Percentiles rank a stretch among this genome's conserved stretches.
phyloP scores from a whole-genome alignment of 2,329 filamentous ascomycete genomes.

The Shiraia bambusicola region DNA sequence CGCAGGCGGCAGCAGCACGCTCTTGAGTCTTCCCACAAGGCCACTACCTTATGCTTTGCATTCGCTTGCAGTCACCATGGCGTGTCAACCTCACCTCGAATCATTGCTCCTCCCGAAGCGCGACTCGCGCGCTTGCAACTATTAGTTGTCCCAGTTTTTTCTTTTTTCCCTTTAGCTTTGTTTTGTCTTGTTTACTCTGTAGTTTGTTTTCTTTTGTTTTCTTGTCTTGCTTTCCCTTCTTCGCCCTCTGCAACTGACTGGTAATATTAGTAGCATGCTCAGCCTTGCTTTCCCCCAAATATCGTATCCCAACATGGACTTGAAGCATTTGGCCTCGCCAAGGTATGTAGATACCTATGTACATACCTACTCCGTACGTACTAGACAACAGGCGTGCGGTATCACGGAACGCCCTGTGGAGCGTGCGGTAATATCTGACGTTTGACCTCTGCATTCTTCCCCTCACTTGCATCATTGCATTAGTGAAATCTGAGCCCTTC shows the following conservation, averaged over 20 bases:
- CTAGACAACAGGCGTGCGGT: slow-evolving; percentile 29
- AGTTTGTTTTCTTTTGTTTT: too few species aligned
- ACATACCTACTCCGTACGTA: too few species aligned
- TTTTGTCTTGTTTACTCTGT: too few species aligned
- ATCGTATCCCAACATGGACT: slow-evolving; percentile 22
- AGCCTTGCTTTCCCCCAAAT: slow-evolving; percentile 8
- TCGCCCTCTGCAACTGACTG: neutral
- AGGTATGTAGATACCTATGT: slow-evolving; percentile 19
- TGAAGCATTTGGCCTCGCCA: slow-evolving; percentile 30
- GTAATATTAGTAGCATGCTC: slow-evolving; percentile 5
- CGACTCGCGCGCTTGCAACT: slow-evolving; percentile 38
- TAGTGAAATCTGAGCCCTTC: slow-evolving; percentile 28
- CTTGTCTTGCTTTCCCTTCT: too few species aligned
- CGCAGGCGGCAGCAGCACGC: too few species aligned
- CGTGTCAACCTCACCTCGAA: slow-evolving; percentile 40
- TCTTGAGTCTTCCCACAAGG: slow-evolving; percentile 34
- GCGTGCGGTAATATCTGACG: slow-evolving; percentile 25
- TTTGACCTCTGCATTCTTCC: slow-evolving; percentile 26
- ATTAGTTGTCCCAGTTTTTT: slow-evolving; percentile 28
- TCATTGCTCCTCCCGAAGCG: slow-evolving; percentile 27
- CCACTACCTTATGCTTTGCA: slow-evolving; percentile 35
- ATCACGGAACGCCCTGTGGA: too few species aligned
- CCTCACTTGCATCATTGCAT: slow-evolving; percentile 37
- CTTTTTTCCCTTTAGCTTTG: slow-evolving; percentile 20
- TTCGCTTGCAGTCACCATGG: slow-evolving; percentile 36